Percentiles rank a stretch among this genome's conserved stretches.
phyloP scores from a whole-genome alignment of 306 rosid genomes.

The Castanospermum australe region DNA sequence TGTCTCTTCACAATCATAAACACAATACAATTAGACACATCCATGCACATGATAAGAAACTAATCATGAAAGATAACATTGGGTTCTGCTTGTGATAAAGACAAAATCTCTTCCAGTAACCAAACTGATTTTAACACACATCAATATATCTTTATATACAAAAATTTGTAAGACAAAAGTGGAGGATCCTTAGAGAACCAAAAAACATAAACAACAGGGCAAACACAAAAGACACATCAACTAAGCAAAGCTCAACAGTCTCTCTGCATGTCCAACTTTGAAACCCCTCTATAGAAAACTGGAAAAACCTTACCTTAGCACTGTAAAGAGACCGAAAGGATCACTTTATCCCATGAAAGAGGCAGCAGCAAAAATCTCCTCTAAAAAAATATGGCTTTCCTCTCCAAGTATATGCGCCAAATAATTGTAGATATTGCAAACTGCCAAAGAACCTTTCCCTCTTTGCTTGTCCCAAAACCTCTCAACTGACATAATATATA shows the following conservation, averaged over 20 bases:
- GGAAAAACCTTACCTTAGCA: neutral
- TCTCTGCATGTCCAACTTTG: neutral
- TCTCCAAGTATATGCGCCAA: neutral
- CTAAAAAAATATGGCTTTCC: neutral
- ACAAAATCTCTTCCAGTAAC: neutral
- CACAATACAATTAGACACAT: neutral
- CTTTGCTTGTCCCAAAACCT: neutral
- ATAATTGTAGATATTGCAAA: neutral
- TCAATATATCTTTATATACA: neutral
- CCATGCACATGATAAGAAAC: constrained; percentile 10
- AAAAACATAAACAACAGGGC: neutral
- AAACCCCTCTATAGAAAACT: neutral
- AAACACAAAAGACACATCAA: neutral
- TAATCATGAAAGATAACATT: neutral
- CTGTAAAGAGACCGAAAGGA: neutral
- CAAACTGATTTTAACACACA: neutral
- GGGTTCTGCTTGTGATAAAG: neutral
- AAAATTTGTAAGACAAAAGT: neutral
- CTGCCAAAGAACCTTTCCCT: neutral
- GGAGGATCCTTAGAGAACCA: neutral
- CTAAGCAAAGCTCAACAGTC: neutral
- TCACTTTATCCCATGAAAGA: neutral
- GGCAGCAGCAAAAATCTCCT: neutral
- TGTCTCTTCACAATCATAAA: neutral
- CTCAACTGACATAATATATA: neutral